Evolutionary conservation across 2,329 filamentous ascomycete genomes (phyloP), one percentile per base, ranked within the genome.

Genomic region (Pseudocercospora crystallina): DNA sequence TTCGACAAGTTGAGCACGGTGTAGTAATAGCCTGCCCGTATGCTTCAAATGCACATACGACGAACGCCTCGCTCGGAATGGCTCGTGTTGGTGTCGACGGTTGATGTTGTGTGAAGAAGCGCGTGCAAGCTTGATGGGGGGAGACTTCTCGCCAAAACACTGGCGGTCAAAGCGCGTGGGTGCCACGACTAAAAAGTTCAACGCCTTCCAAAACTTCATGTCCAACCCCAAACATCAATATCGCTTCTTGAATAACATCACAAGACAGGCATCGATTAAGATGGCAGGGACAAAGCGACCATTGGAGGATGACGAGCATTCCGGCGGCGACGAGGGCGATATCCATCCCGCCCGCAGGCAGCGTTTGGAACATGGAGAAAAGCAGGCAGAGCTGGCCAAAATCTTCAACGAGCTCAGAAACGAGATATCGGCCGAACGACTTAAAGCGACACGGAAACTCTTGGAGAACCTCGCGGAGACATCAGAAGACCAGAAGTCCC

Each of bases 351-450:
- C 62, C 26, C 59, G 64, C 14, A 68, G 65, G 53, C 67, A 63
- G 35, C 64, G 64, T 29, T 50, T 66, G 26, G 62, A 67, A 56
- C 66, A 69, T 54, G 69, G 66, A 37, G 67, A 73, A 53, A 68
- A 67, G 30, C 68, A 75, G 54, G 58, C 69, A 42, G 69, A 73
- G 57, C 67, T 77, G 12, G 72, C 72, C 31, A 69, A 70, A 57
- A 70, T 76, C 38, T 76, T 76, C 61, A 71, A 73, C 46, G 67
- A 76, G 51, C 67, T 79, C 7, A 70, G 75, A 20, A 72, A 76
- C 44, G 74, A 78, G 56, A 69, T 72, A 12, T 67, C 73, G 47
- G 66, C 71, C 30, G 65, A 71, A 9, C 69, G 76, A 39, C 61
- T 76, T 30, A 67, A 72, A 47, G 76, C 76, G 43, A 73, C 75